Percentiles rank a stretch among this genome's conserved stretches.
Evolutionary conservation across 2,329 filamentous ascomycete genomes (phyloP).

Genomic region (Talaromyces sp.): DNA sequence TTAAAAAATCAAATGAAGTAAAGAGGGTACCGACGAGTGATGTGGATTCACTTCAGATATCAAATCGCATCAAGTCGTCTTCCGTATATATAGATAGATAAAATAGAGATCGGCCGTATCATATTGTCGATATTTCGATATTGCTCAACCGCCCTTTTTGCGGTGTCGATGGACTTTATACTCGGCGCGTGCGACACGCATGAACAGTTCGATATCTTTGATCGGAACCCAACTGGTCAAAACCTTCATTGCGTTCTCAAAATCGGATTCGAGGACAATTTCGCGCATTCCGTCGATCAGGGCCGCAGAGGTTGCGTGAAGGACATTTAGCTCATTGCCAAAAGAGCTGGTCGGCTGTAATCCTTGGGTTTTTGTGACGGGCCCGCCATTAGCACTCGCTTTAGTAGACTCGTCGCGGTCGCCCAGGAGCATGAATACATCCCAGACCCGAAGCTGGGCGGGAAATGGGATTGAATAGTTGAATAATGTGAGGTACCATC

Average conservation of each 20-base stretch:
- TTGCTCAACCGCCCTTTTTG: constrained; percentile 31
- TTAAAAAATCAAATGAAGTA: neutral
- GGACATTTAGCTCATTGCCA: constrained; percentile 69
- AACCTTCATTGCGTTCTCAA: constrained; percentile 97
- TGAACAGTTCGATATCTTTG: constrained; percentile 87
- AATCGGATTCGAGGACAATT: constrained; percentile 85
- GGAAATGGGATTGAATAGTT: constrained; percentile 94
- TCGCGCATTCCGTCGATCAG: constrained; percentile 86
- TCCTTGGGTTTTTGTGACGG: constrained; percentile 1
- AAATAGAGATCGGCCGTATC: neutral
- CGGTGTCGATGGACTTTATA: constrained; percentile 62
- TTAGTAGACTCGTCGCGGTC: constrained; percentile 52
- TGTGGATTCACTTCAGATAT: neutral
- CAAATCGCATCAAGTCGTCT: neutral
- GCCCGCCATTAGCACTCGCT: neutral
- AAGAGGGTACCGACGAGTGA: neutral
- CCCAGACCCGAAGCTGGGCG: constrained; percentile 93
- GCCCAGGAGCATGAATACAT: constrained; percentile 92
- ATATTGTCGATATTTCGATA: neutral
- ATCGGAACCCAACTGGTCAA: constrained; percentile 91
- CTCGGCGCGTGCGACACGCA: constrained; percentile 83
- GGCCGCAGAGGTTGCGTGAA: constrained; percentile 85
- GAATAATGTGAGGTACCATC: constrained; percentile 97
- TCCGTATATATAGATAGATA: neutral
- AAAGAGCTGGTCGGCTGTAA: constrained; percentile 31